phyloP scores from a whole-genome alignment of 2,329 filamentous ascomycete species.

The Grosmannia serpens region DNA sequence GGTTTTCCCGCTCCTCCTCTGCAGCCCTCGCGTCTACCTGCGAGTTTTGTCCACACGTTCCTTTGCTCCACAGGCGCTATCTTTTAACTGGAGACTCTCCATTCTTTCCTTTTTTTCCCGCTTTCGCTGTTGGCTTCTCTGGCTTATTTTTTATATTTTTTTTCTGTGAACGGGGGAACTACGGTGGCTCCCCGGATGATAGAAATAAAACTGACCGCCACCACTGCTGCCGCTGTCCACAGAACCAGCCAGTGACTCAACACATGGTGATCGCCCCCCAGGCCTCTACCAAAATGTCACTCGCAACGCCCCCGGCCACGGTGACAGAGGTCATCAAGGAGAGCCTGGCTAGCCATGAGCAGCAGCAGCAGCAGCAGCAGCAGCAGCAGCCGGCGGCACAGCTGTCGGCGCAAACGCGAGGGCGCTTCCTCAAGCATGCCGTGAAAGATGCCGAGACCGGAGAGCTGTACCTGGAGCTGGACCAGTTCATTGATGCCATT shows the following conservation, averaged over 20 bases:
- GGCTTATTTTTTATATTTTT: neutral
- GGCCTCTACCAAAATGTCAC: constrained; percentile 22
- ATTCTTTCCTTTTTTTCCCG: constrained; percentile 3
- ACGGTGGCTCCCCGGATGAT: neutral
- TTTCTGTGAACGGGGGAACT: neutral
- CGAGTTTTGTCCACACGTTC: neutral
- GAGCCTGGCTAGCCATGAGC: constrained; percentile 54
- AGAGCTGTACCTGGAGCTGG: constrained; percentile 67
- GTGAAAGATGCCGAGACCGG: constrained; percentile 62
- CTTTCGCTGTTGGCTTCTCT: neutral
- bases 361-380: too few species aligned
- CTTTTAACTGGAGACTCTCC: neutral
- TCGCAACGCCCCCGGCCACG: constrained; percentile 26
- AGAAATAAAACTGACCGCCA: neutral
- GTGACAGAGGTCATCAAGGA: constrained; percentile 69
- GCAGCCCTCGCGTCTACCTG: neutral
- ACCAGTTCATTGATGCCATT: constrained; percentile 87
- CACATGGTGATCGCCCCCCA: neutral
- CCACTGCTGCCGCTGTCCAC: neutral
- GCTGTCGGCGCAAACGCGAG: constrained; percentile 63
- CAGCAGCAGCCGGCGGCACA: too few species aligned
- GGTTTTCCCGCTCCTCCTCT: neutral
- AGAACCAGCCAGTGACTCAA: neutral
- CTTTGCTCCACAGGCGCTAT: constrained; percentile 1
- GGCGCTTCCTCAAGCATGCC: constrained; percentile 67